Evolutionary conservation across 1,139 yeast species (phyloP).

Genomic region (Debaryomyces subglobosus): DNA sequence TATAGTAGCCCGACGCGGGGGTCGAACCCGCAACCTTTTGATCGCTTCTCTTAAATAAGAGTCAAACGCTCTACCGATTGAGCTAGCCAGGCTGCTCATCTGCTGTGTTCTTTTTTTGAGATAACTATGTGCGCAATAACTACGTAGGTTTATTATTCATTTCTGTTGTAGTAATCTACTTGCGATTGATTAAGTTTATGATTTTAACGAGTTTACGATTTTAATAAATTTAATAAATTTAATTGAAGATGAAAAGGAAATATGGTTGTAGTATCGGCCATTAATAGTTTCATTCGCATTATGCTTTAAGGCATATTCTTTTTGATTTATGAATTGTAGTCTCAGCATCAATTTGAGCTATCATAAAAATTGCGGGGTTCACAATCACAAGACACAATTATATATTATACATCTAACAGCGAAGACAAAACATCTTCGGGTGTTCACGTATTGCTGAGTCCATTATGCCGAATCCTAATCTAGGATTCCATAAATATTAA

Average conservation of each 20-base stretch:
- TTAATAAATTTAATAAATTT: too few relatives aligned
- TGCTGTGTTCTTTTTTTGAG: not conserved
- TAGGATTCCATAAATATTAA: too few relatives aligned
- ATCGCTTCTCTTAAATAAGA: conserved; percentile 17
- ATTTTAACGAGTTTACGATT: too few relatives aligned
- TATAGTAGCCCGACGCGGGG: conserved; percentile 34
- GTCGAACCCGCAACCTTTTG: conserved; percentile 43
- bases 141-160: too few relatives aligned
- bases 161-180: not conserved
- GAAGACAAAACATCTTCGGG: not conserved
- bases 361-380: not conserved
- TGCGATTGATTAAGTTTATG: too few relatives aligned
- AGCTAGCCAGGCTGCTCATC: conserved; percentile 16
- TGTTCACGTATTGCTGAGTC: not conserved
- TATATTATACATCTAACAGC: not conserved
- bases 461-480: not conserved
- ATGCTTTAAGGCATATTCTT: not conserved
- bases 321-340: too few relatives aligned
- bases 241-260: too few relatives aligned
- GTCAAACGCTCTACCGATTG: conserved; percentile 19
- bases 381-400: not conserved
- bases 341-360: not conserved
- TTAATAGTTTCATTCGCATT: too few relatives aligned
- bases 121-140: not conserved
- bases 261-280: too few relatives aligned